Evolutionary conservation across 1,284 basidiomycete species (phyloP), one percentile per base, ranked within the genome.

Genomic region (Phlebopus sp.): DNA sequence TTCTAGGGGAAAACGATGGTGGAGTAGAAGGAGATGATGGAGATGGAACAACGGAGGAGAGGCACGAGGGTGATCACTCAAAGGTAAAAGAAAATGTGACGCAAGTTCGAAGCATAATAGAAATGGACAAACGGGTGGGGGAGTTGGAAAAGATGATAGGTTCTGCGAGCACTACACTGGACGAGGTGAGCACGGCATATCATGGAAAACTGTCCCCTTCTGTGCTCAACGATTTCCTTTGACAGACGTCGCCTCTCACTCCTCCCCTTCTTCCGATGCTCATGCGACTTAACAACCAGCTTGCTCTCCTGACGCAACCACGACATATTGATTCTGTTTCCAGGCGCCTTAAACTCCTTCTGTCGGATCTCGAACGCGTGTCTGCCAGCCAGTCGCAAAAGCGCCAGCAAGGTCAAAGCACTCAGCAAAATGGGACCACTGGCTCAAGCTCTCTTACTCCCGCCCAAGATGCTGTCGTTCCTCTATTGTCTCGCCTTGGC

Each of bases 271-370:
- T 97, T 1, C 84, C 90, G 0, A 82, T 92, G 37, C 75, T 98
- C 36, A 79, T 79, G 14, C 84, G 91, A 25, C 79, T 97, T 32
- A 92, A 92, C 61, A 83, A 85, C 23, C 90, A 94, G 67, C 74
- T 98, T 25, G 83, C 85, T 2, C 76, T 98, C 13, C 81, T 99
- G 43, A 92, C 94, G 0, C 94, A 98, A 72, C 96, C 97, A 0
- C 84, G 94, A 5, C 95, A 99, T 64, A 86, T 99, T 32, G 96
- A 99, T 67, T 89, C 92, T n/a, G 90, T 98, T 54, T 93, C 93
- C 1, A 82, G 95, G 14, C 85, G 96, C 7, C 82, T 98, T 55
- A 99, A 98, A 62, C 75, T 97, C 8, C 81, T 98, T 14, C 78
- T 96, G 7, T 88, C 92, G 0, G 96, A 99, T 66, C 80, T 99